Evolutionary conservation across 169 alveolate species (phyloP), one percentile per base, ranked within the genome.

Genomic region (Plasmodium billcollinsi): DNA sequence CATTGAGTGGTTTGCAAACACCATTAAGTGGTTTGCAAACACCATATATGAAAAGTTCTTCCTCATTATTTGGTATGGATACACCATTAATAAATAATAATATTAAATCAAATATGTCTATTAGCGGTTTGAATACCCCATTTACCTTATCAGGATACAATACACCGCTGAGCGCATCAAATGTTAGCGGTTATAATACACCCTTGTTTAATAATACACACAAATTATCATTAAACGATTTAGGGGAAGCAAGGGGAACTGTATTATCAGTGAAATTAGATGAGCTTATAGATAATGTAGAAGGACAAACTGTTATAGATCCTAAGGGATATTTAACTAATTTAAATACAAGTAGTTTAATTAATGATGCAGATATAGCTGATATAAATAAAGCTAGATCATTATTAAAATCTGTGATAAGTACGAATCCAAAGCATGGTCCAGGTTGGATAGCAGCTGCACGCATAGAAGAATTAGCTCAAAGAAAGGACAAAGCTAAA

Each of bases 391-490:
- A 97, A 93, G 99, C 98, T 24, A 94, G 99, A 45, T 80, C 95
- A 39, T 80, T 98, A 65, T 91, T 98, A 59, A 96, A 95, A 86
- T 93, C 97, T 7, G 97, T 97, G 21, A 97, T 97, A 20, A 89
- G 96, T 47, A 97, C 99, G 33, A 98, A 98, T 89, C 99, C 99
- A 3, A 96, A 97, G 52, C 98, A 97, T 94, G 98, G 99, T 2
- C 97, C 97, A 21, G 99, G 99, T 21, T 99, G 99, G 99, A 98
- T 99, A 26, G 99, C 99, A 24, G 99, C 99, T 18, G 99, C 99
- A 20, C 96, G 99, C 49, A 91, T 99, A 75, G 99, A 99, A 90
- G 99, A 98, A 83, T 91, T 97, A 52, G 99, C 98, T 20, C 97
- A 96, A 50, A 97, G 98, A 78, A 73, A 97, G 85, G 92, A 97